phyloP scores from a whole-genome alignment of 1,139 yeast genomes.

The Candida neerlandica region DNA sequence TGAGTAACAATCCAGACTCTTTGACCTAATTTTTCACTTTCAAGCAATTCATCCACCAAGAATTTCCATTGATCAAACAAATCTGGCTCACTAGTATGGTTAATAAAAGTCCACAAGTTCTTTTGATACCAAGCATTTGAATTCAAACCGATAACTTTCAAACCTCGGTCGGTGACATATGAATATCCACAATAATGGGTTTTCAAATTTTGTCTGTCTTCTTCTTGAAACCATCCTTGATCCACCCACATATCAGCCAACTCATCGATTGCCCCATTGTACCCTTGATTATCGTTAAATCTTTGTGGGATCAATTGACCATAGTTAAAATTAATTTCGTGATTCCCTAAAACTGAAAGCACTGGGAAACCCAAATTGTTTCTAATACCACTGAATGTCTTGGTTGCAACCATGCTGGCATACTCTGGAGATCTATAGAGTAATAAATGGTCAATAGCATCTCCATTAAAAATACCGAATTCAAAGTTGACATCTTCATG shows the following conservation, averaged over 20 bases:
- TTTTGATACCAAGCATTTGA: constrained; percentile 67
- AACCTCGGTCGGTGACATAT: constrained; percentile 55
- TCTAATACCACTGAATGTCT: neutral
- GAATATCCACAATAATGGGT: constrained; percentile 67
- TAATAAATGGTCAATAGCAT: constrained; percentile 56
- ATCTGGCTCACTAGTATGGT: constrained; percentile 55
- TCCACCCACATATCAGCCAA: constrained; percentile 60
- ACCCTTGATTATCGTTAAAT: constrained; percentile 39
- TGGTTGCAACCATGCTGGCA: neutral
- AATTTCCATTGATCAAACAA: constrained; percentile 66
- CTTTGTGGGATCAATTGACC: neutral
- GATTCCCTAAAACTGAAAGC: neutral
- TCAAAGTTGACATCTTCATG: constrained; percentile 45
- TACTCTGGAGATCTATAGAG: neutral
- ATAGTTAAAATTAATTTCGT: neutral
- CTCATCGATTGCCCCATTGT: constrained; percentile 60
- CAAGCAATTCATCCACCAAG: constrained; percentile 60
- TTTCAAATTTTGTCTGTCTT: constrained; percentile 21
- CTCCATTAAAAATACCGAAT: constrained; percentile 71
- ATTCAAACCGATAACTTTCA: constrained; percentile 65
- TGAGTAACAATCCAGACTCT: constrained; percentile 76
- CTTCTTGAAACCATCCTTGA: constrained; percentile 39
- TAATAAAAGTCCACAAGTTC: constrained; percentile 65
- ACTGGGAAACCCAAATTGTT: constrained; percentile 1
- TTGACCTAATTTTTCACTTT: constrained; percentile 56